Conservation (phyloP, 768 basidiomycete genomes). For the Cystofilobasidium bisporidii region DNA sequence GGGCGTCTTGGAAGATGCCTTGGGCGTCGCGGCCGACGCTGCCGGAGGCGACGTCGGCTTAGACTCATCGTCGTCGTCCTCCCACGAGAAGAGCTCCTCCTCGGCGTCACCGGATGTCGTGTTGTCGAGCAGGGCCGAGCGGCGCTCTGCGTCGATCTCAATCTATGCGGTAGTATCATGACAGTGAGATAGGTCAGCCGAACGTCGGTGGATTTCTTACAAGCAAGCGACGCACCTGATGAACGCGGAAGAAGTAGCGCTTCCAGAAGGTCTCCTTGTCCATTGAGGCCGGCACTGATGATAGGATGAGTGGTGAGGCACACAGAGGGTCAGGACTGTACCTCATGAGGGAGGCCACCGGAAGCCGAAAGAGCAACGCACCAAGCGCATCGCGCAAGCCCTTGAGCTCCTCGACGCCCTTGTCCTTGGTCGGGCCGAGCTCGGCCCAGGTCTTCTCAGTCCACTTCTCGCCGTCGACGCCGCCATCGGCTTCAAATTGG, state of each 20-base stretch:
- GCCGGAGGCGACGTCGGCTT: background rate
- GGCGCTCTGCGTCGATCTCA: constrained; percentile 25
- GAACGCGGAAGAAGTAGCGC: constrained; percentile 77
- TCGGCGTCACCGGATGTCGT: constrained; percentile 47
- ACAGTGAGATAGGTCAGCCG: too few relatives aligned
- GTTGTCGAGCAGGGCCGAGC: constrained; percentile 33
- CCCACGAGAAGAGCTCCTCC: constrained; percentile 79
- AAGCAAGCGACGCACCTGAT: constrained; percentile 61
- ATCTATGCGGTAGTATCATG: too few relatives aligned
- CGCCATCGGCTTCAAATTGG: constrained; percentile 42
- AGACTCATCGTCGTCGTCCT: constrained; percentile 59
- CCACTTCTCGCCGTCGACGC: constrained; percentile 56
- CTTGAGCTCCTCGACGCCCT: constrained; percentile 50
- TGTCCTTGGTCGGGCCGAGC: constrained; percentile 43
- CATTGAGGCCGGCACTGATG: constrained; percentile 61
- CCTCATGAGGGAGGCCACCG: too few relatives aligned
- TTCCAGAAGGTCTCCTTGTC: constrained; percentile 66
- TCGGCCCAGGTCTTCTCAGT: constrained; percentile 46
- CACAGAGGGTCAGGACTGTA: too few relatives aligned
- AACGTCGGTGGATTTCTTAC: too few relatives aligned
- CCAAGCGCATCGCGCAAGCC: constrained; percentile 53
- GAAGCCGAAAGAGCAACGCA: too few relatives aligned
- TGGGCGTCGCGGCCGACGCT: constrained; percentile 11
- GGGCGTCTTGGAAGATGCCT: constrained; percentile 1
- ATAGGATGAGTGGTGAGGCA: background rate